phyloP scores from a whole-genome alignment of 2,329 filamentous ascomycete species.

The Pestalotiopsis fici region DNA sequence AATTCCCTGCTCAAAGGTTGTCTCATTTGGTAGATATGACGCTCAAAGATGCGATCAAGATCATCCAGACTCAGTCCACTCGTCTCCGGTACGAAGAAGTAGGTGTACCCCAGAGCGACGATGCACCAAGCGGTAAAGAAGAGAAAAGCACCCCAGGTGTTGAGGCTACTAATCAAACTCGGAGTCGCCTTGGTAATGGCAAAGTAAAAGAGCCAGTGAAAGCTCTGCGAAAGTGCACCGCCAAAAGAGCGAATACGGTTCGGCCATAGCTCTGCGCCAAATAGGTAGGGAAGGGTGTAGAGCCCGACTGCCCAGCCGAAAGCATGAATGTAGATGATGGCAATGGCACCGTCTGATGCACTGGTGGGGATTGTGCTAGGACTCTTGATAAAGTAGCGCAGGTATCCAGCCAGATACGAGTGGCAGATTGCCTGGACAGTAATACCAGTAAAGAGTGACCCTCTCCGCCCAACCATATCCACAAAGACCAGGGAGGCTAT shows the following conservation, averaged over 20 bases:
- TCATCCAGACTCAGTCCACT: constrained; percentile 34
- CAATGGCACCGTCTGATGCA: constrained; percentile 39
- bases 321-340: constrained; percentile 43
- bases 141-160: constrained; percentile 44
- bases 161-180: constrained; percentile 29
- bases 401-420: background rate
- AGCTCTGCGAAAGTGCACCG: constrained; percentile 35
- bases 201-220: constrained; percentile 45
- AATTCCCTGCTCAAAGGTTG: background rate
- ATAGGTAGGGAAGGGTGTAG: constrained; percentile 43
- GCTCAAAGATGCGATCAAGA: constrained; percentile 30
- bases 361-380: constrained; percentile 12
- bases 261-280: constrained; percentile 45
- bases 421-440: background rate
- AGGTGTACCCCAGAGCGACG: constrained; percentile 36
- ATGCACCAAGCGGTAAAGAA: constrained; percentile 42
- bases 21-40: constrained; percentile 6
- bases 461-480: background rate
- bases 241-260: constrained; percentile 46
- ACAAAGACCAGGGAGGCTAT: constrained; percentile 22
- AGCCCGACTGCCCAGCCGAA: constrained; percentile 44
- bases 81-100: constrained; percentile 39
- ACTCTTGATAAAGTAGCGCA: background rate
- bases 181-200: constrained; percentile 34
- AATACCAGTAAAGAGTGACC: background rate